Conservation (phyloP, 306 rosid species). For the Bauhinia variegata region DNA sequence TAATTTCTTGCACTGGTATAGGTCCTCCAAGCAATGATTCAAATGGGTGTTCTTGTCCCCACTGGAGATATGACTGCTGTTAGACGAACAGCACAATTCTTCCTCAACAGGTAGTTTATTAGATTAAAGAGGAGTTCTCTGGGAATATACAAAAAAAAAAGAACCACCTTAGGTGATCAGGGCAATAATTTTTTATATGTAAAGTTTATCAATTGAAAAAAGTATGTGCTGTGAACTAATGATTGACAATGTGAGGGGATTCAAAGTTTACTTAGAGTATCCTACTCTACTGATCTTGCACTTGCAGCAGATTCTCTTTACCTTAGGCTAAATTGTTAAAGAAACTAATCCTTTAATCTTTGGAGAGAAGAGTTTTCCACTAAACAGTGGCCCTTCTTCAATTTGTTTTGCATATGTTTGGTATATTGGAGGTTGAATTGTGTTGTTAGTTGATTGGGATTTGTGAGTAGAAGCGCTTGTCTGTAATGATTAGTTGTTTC, state of each 20-base stretch:
- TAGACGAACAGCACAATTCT: slow-evolving; percentile 92
- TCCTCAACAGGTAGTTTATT: slow-evolving; percentile 75
- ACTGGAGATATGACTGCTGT: slow-evolving; percentile 99
- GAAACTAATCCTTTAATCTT: slow-evolving; percentile 19
- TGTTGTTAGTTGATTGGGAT: slow-evolving; percentile 13
- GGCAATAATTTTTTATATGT: slow-evolving; percentile 18
- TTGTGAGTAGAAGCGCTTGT: slow-evolving; percentile 23
- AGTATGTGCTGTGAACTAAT: slow-evolving; percentile 9
- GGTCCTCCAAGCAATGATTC: slow-evolving; percentile 98
- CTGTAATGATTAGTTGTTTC: slow-evolving; percentile 23
- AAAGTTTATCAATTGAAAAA: too few species aligned
- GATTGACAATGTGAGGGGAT: slow-evolving; percentile 24
- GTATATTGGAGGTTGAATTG: not conserved
- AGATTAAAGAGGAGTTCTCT: slow-evolving; percentile 16
- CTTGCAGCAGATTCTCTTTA: too few species aligned
- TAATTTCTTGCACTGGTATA: slow-evolving; percentile 45
- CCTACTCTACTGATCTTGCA: not conserved
- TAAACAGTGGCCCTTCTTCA: not conserved
- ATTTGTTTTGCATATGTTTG: not conserved
- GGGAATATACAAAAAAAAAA: slow-evolving; percentile 26
- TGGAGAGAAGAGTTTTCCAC: not conserved
- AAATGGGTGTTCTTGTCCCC: slow-evolving; percentile 99
- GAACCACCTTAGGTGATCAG: slow-evolving; percentile 18
- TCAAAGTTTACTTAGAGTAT: not conserved
- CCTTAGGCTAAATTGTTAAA: not conserved